Evolutionary conservation across 257 asterid genomes (phyloP).

Genomic region (Schizonepeta tenuifolia): DNA sequence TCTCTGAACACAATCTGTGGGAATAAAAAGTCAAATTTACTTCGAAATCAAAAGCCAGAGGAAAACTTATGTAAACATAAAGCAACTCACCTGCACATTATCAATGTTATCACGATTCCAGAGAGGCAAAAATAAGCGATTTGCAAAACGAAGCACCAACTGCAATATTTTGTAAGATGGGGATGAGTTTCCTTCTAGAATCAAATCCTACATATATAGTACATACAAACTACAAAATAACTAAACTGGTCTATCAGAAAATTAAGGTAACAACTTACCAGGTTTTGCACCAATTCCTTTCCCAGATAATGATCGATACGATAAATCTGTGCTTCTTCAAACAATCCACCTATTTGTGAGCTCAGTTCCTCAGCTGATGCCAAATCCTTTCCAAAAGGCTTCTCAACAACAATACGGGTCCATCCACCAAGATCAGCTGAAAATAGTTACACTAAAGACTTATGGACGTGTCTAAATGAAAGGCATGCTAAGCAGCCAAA

Average conservation of each 20-base stretch:
- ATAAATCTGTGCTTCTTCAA: conserved; percentile 90
- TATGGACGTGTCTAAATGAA: conserved; percentile 8
- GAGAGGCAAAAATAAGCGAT: conserved; percentile 92
- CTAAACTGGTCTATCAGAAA: conserved; percentile 15
- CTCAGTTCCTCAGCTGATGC: conserved; percentile 92
- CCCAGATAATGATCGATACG: conserved; percentile 99
- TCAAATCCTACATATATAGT: conserved; percentile 7
- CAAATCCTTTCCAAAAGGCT: conserved; percentile 98
- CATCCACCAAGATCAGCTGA: conserved; percentile 97
- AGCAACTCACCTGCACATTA: conserved; percentile 75
- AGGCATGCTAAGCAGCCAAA: conserved; percentile 22
- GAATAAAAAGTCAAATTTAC: conserved; percentile 16
- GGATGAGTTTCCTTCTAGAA: conserved; percentile 17
- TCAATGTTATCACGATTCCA: conserved; percentile 98
- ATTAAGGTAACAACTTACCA: conserved; percentile 65
- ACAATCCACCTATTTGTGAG: conserved; percentile 91
- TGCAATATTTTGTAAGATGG: conserved; percentile 48
- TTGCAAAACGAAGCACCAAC: conserved; percentile 99
- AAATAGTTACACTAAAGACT: conserved; percentile 34
- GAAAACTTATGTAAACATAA: conserved; percentile 5
- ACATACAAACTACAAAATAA: conserved; percentile 2
- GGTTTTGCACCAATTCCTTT: conserved; percentile 96
- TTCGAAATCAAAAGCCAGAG: conserved; percentile 1
- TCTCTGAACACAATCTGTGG: conserved; percentile 95
- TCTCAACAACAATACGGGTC: conserved; percentile 98